Conservation (phyloP, 768 basidiomycete genomes). For the Cystofilobasidium bisporidii region DNA sequence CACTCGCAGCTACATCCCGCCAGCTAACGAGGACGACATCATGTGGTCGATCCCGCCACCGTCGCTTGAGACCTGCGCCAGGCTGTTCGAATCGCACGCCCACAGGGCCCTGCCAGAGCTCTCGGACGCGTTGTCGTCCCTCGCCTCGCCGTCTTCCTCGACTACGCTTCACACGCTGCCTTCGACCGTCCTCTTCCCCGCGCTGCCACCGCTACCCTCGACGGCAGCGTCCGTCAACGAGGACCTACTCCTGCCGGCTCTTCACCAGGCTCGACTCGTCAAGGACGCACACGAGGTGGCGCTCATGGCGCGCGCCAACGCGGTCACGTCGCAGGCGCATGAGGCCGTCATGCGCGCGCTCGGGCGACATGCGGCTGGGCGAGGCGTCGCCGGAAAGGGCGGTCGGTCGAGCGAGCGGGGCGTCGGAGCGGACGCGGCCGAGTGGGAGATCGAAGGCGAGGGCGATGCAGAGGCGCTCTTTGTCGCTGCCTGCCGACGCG, state of each 20-base stretch:
- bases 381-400: conserved; percentile 45
- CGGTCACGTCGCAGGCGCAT: conserved; percentile 80
- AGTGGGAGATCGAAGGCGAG: conserved; percentile 87
- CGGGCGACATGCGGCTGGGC: conserved; percentile 45
- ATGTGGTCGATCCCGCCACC: conserved; percentile 86
- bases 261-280: conserved; percentile 69
- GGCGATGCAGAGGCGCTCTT: conserved; percentile 91
- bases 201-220: conserved; percentile 35
- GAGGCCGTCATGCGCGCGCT: conserved; percentile 86
- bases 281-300: conserved; percentile 68
- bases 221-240: conserved; percentile 48
- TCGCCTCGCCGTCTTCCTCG: background rate
- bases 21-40: conserved; percentile 58
- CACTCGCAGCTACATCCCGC: conserved; percentile 51
- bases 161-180: conserved; percentile 35
- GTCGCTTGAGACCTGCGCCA: conserved; percentile 49
- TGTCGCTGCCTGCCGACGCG: conserved; percentile 71
- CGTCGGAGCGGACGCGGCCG: conserved; percentile 48
- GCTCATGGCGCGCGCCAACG: conserved; percentile 66
- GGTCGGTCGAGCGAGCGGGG: conserved; percentile 38
- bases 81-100: conserved; percentile 37
- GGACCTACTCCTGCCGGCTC: conserved; percentile 61
- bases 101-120: conserved; percentile 50
- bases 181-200: conserved; percentile 32
- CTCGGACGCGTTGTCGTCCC: conserved; percentile 1